Conservation (phyloP, 179 eudicot genomes). For the Spergularia azorica region DNA sequence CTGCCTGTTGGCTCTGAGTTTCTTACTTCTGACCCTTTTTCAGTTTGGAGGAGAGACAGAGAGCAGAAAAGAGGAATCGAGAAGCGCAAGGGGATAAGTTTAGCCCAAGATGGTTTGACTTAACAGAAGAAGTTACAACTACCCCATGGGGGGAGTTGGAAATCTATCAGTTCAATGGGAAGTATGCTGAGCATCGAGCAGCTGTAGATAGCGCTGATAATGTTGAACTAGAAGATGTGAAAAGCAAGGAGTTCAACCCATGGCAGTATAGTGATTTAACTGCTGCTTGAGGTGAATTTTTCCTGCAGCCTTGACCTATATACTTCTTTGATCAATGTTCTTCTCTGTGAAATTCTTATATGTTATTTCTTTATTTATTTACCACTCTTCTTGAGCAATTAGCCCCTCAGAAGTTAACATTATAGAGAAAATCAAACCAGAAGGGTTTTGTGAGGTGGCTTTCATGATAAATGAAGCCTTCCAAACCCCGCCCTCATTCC, state of each 20-base stretch:
- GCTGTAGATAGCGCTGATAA: conserved; percentile 32
- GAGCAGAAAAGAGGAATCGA: conserved; percentile 52
- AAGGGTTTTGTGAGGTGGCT: background rate
- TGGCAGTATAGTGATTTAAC: conserved; percentile 45
- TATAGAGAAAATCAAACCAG: background rate
- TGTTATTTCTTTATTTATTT: background rate
- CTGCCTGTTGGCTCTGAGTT: conserved; percentile 8
- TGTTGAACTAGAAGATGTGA: conserved; percentile 36
- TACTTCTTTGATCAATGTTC: background rate
- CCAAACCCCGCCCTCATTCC: background rate
- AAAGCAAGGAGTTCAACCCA: conserved; percentile 47
- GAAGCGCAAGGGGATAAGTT: conserved; percentile 46
- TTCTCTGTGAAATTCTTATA: background rate
- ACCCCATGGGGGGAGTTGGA: conserved; percentile 61
- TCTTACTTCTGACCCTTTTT: background rate
- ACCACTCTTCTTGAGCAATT: background rate
- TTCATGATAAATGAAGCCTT: background rate
- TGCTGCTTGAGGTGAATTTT: conserved; percentile 35
- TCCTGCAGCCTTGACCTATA: background rate
- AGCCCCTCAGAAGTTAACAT: background rate
- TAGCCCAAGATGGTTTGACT: conserved; percentile 45
- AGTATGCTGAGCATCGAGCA: conserved; percentile 38
- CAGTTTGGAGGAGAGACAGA: conserved; percentile 59
- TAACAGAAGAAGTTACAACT: conserved; percentile 41
- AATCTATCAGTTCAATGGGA: conserved; percentile 48